Evolutionary conservation across 441 rosid genomes (phyloP).

Genomic region (Hura crepitans): DNA sequence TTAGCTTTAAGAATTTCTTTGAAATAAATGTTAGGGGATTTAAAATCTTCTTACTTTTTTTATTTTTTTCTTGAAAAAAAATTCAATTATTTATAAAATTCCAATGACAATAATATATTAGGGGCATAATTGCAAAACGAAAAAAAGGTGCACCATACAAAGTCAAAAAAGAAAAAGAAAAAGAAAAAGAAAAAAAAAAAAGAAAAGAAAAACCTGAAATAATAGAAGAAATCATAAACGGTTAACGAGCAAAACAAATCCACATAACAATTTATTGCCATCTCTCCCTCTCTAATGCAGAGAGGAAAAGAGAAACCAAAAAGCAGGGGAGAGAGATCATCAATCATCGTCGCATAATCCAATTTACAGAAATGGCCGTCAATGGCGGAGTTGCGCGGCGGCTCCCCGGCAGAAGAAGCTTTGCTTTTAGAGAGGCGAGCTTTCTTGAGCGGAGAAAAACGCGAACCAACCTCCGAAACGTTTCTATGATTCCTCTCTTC

Average conservation of each 20-base stretch:
- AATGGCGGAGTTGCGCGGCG: constrained; percentile 40
- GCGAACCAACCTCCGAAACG: constrained; percentile 41
- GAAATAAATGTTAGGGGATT: too few relatives aligned
- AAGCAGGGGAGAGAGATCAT: not conserved
- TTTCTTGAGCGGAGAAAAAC: constrained; percentile 34
- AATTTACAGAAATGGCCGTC: constrained; percentile 14
- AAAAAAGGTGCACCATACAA: not conserved
- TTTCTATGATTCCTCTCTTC: constrained; percentile 41
- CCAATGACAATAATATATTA: not conserved
- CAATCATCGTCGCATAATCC: not conserved
- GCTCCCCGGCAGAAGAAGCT: constrained; percentile 41
- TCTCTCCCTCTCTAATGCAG: constrained; percentile 8
- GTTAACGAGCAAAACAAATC: constrained; percentile 15
- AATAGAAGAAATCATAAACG: constrained; percentile 1
- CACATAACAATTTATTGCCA: constrained; percentile 6
- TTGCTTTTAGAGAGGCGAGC: constrained; percentile 30
- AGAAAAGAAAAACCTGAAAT: not conserved
- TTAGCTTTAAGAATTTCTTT: too few relatives aligned
- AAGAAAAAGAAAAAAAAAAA: not conserved
- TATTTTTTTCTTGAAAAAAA: not conserved
- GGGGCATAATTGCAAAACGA: constrained; percentile 5
- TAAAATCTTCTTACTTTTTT: too few relatives aligned
- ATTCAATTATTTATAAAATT: not conserved
- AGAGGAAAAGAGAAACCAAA: not conserved
- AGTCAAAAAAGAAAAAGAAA: not conserved